Evolutionary conservation across 768 basidiomycete genomes (phyloP).

Genomic region (Auriscalpium orientale): DNA sequence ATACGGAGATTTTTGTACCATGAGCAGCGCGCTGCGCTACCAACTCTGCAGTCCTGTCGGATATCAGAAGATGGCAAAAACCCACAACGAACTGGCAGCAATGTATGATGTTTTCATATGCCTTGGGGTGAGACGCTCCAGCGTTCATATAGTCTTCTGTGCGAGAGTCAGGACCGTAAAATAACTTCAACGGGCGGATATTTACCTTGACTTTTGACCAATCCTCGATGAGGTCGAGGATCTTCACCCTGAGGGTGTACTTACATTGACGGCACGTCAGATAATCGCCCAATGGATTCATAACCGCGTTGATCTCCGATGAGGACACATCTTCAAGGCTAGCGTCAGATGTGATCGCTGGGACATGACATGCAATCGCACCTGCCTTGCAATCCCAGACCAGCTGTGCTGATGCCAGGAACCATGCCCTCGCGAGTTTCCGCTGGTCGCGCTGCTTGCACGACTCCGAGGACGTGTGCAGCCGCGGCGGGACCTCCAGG

Average conservation of each 20-base stretch:
- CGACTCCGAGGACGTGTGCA: constrained; percentile 16
- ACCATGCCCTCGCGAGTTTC: constrained; percentile 23
- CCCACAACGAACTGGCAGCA: no score
- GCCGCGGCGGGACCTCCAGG: constrained; percentile 20
- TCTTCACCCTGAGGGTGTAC: constrained; percentile 50
- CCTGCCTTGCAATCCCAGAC: constrained; percentile 24
- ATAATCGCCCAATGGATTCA: constrained; percentile 65
- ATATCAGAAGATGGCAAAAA: no score
- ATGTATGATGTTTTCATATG: no score
- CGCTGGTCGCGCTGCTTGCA: constrained; percentile 17
- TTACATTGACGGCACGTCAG: constrained; percentile 65
- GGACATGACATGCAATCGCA: not conserved
- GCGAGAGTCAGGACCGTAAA: no score
- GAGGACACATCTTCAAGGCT: constrained; percentile 59
- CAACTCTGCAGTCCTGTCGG: no score
- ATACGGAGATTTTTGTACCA: no score
- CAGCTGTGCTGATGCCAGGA: constrained; percentile 20
- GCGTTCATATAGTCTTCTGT: no score
- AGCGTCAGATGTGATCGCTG: no score
- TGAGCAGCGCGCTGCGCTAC: no score
- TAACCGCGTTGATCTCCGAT: constrained; percentile 61
- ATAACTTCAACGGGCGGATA: no score
- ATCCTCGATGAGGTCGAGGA: constrained; percentile 60
- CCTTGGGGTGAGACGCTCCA: no score
- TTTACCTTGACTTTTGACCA: constrained; percentile 75